Evolutionary conservation across 345 rosid species (phyloP), one percentile per base, ranked within the genome.

Genomic region (Boechera divaricarpa): DNA sequence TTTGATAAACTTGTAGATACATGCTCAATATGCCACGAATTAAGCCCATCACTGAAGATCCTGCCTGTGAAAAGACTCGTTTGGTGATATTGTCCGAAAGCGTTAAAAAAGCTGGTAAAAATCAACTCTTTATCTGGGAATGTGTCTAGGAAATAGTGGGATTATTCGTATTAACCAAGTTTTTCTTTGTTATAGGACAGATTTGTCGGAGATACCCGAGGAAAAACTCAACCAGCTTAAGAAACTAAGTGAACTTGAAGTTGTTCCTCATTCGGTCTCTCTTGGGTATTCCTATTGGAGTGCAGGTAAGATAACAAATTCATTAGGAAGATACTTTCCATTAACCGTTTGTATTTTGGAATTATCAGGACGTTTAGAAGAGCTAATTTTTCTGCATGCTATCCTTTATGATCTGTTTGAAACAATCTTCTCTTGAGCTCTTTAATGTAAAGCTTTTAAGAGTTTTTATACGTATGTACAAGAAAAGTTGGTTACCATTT

Each of bases 281-380:
- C 93, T 92, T 73, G 97, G 97, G 13, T 95, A 92, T 88, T 91
- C 99, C 10, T 92, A 95, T 72, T 92, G 97, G 98, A 72, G 83
- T 81, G 98, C 89, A 75, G 98, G 98, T 92, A 38, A 72, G 85
- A 57, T 38, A 45, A 56, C 4, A 31, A 9, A n/a, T 29, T 78
- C 52, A 67, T 53, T 39, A 58, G 33, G 53, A 59, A n/a, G 16
- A 1, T 57, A 67, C 39, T 16, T 51, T 21, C 29, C 26, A 18
- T 0, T 63, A 2, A 44, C 48, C 51, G 42, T 51, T 54, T 52
- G 26, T 66, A 42, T 41, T 54, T 36, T 52, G 51, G 21, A 57
- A 42, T 16, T 33, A 36, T 48, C 61, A 67, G 55, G 56, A 63
- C 44, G 21, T 10, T 24, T 33, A 8, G 42, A 61, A 49, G 8